Conservation (phyloP, 352 stramenopile species). For the Pythium dissimile region DNA sequence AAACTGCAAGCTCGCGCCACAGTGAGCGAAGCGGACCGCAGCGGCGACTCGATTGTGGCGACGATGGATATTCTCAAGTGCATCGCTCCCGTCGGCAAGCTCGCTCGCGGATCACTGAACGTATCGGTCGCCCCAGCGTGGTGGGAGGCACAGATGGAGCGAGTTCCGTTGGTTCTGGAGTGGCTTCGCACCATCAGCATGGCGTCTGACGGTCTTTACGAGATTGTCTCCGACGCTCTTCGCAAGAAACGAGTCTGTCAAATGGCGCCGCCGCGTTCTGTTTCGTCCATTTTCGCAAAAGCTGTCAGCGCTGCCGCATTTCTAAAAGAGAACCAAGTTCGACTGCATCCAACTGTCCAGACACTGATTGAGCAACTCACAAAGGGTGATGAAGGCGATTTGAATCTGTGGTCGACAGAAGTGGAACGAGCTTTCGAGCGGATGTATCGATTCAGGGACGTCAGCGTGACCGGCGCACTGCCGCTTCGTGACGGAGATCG, state of each 20-base stretch:
- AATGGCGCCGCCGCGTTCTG: constrained; percentile 29
- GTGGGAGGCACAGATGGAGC: constrained; percentile 66
- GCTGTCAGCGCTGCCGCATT: not conserved
- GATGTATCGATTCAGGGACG: constrained; percentile 11
- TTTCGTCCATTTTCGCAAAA: constrained; percentile 21
- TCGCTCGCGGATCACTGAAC: constrained; percentile 67
- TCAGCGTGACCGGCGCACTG: not conserved
- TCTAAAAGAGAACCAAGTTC: constrained; percentile 7
- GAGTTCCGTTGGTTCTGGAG: constrained; percentile 48
- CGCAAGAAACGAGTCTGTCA: constrained; percentile 39
- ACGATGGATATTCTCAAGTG: constrained; percentile 49
- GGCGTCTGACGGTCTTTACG: constrained; percentile 63
- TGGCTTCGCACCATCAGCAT: constrained; percentile 74
- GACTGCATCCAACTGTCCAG: constrained; percentile 5
- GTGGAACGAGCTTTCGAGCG: not conserved
- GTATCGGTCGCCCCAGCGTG: constrained; percentile 62
- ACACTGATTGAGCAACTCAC: constrained; percentile 6
- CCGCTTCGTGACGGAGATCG: not conserved
- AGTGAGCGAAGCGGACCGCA: constrained; percentile 57
- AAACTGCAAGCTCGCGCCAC: constrained; percentile 42
- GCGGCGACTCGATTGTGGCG: constrained; percentile 49
- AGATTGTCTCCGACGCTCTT: constrained; percentile 65
- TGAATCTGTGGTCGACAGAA: constrained; percentile 1
- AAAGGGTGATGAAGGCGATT: not conserved
- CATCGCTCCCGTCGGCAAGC: constrained; percentile 35